Base-by-base conservation (phyloP, 2,329 filamentous ascomycete species). In the Colletotrichum navitas region DNA sequence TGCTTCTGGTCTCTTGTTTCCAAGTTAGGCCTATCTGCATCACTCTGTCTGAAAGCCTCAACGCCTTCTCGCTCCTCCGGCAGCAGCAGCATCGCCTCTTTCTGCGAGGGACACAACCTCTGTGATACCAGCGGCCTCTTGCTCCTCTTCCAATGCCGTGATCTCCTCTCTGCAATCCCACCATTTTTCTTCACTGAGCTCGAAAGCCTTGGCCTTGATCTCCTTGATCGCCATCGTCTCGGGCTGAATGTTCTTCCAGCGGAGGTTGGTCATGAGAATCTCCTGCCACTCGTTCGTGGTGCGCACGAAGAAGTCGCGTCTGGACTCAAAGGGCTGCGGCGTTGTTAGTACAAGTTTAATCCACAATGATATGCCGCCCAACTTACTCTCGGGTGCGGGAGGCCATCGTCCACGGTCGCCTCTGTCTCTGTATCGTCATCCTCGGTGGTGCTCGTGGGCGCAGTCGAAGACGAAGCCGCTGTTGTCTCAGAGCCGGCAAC, bases 151-250 rank as follows among this genome's bases (percentile, higher is more conserved):
- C 78, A 98, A 82, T 8, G 90, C 92, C 65, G 91, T 92, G 75
- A 99, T 93, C 83, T 98, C 95, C 84, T 99, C 96, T 76, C 96
- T 89, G 79, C 92, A 94, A 85, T 98, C 96, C 96, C 96, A 99
- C 96, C 96, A 99, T 81, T 97, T 97, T 83, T 95, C 93, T 82
- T 99, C 96, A 51, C 95, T 95, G 74, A 94, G 87, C 78, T 94
- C 92, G 80, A 98, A 99, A 1, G 94, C 96, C 79, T 90, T 91
- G 77, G 95, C 92, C 81, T 97, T 94, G 77, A 98, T 91, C 84
- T 98, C 96, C 85, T 99, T 99, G 78, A 97, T 85, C 0, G 90
- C 86, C 74, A 94, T 87, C 51, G 90, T 87, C 80, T 93, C 92
- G 3, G 89, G 88, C 74, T 90, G 88, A 55, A 90, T 84, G 43